These are phyloP conservation scores for Nemophila menziesii DNA, from an alignment of 257 asterid species.

Conservation along the genomic window DNA sequence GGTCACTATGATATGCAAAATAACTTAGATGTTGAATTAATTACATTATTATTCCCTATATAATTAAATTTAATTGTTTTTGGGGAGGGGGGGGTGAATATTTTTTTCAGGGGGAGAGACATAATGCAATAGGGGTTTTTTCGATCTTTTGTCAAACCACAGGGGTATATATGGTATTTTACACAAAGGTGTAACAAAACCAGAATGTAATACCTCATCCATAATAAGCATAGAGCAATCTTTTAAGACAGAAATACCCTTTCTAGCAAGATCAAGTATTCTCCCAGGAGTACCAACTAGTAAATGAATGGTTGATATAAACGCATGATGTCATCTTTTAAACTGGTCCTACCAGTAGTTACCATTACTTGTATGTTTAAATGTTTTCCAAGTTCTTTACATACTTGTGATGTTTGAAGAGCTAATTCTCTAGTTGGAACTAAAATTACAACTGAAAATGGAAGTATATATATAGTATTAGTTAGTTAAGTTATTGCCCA, in stretches of 20 bases:
- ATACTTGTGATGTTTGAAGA: slow-evolving; percentile 80
- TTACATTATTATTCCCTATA: too few species aligned
- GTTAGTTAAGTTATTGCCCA: too few species aligned
- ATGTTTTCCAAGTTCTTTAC: slow-evolving; percentile 87
- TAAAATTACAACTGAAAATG: slow-evolving; percentile 78
- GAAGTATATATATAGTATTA: too few species aligned
- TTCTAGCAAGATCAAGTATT: slow-evolving; percentile 71
- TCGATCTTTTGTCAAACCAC: too few species aligned
- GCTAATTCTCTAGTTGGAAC: slow-evolving; percentile 85
- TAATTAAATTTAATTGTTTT: too few species aligned
- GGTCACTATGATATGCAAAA: too few species aligned
- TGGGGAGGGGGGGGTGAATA: too few species aligned
- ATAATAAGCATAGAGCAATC: slow-evolving; percentile 60
- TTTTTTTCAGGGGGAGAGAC: too few species aligned
- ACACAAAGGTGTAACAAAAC: too few species aligned
- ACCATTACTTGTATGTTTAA: slow-evolving; percentile 72
- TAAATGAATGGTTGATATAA: slow-evolving; percentile 79
- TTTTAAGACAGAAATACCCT: slow-evolving; percentile 48
- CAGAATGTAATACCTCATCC: slow-evolving; percentile 56
- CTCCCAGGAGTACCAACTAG: slow-evolving; percentile 95
- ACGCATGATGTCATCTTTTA: slow-evolving; percentile 85
- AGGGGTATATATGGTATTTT: too few species aligned
- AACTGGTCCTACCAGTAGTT: slow-evolving; percentile 85
- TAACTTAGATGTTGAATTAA: too few species aligned
- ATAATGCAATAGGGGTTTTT: too few species aligned